Base-by-base conservation (phyloP, 257 asterid species). In the Penstemon newberryi region DNA sequence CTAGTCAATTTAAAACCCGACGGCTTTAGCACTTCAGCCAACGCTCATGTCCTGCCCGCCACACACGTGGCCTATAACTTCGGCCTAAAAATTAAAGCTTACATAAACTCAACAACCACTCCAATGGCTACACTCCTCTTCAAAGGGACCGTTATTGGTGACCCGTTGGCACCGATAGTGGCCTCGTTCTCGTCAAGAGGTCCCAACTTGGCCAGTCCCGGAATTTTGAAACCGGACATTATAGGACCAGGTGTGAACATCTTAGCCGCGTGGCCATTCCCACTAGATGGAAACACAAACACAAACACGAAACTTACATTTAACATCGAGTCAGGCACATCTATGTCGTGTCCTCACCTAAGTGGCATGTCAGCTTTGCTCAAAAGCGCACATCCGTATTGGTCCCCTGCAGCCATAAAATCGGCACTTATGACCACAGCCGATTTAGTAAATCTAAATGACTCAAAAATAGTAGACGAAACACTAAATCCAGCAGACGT, bases 171-270 rank as follows among this genome's bases (percentile, higher is more conserved):
- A 52, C 84, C 81, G 4, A 18, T 41, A 2, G 77, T 76, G 0
- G 25, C 81, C 5, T 66, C 72, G 0, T 76, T 76, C 38, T 80
- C 84, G 49, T 76, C 81, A 0, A 70, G 82, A 41, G 85, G 84
- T 0, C 84, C 84, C 0, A 65, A 66, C 60, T 1, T 1, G 19
- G 58, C 56, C 7, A 69, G 69, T 9, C 85, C 78, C 0, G 76
- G 78, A 15, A 77, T 80, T 37, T 25, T 77, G 59, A 80, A 80
- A 65, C 85, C 85, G 0, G 85, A 80, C 66, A 70, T 80, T 33
- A 57, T 80, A 2, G 79, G 85, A 4, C 86, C 83, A 0, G 81
- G 81, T 0, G 77, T 71, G 3, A 78, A 63, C 77, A 81, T 81
- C 18, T 70, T 81, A 0, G 83, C 81, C 0, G 86, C 86, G 4